Base-by-base conservation (phyloP, 2,329 filamentous ascomycete genomes). In the Myriangium duriaei region DNA sequence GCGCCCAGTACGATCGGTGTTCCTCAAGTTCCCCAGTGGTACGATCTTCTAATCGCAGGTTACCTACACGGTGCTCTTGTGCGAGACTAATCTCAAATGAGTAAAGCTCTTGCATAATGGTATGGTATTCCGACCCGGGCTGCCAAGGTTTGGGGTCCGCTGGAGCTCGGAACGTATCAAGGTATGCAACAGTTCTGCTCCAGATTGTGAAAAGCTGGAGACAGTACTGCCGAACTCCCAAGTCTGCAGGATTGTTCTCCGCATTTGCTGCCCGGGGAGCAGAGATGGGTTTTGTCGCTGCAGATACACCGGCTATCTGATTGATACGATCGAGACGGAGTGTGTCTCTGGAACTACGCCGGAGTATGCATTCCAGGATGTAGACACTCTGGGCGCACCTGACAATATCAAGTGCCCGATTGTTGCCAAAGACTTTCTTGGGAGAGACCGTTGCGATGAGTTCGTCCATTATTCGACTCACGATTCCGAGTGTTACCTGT, bases 321-420 rank as follows among this genome's bases (percentile, higher is more conserved):
- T 11, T 3, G 12, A 30, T 32, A 12, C 15, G 9, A 28, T 16
- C 9, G 28, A 39, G 3, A 19, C n/a, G 11, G 30, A 28, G n/a
- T 15, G 9, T 14, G 30, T 33, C 14, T n/a, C 21, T 7, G 7
- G 21, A 26, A n/a, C 21, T 26, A 7, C 36, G 16, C 19, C 18
- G 28, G 11, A 39, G 21, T 13, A 39, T 39, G 15, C 36, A 15
- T 28, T 39, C 32, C 15, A 39, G 30, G 12, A 33, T 39, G 36
- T 32, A 33, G 19, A 39, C 32, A 24, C 36, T 39, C 15, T 39
- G 36, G 13, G 28, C 30, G 14, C 30, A 32, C 29, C 36, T 29
- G 12, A 33, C 4, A 11, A 33, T 16, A 39, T 39, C 36, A n/a
- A 32, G 28, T 18, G 29, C 26, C 4, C 26, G 17, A 11, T 33